Evolutionary conservation across 176 grass and related monocot species (phyloP), one percentile per base, ranked within the genome.

Genomic region (Bonia amplexicaulis): DNA sequence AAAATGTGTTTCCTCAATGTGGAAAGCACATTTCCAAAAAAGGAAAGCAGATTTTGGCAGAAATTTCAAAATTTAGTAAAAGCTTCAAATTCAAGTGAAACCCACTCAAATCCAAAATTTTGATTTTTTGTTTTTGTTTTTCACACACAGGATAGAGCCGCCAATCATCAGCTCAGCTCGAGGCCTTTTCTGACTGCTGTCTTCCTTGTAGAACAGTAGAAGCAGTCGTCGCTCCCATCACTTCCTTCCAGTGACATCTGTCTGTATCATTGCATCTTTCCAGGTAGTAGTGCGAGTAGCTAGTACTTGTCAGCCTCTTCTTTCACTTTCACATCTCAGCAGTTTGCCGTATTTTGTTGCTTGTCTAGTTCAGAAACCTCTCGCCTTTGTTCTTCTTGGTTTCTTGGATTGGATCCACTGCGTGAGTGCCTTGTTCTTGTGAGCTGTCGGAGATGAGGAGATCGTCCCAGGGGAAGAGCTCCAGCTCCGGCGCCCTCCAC

Each of bases 371-470:
- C 46, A 13, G 23, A 46, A 4, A 69, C n/a, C 42, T 14, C 13
- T 71, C 7, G 19, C 26, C 48, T 54, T 37, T 17, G 12, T 75
- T 55, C 29, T 22, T 39, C 29, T 54, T 13, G 42, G 9, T 25
- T 26, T 26, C 13, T 74, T 74, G 26, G 42, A 26, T 10, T 45
- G 41, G 19, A 65, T 48, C 23, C 14, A 55, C 27, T 14, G 58
- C 60, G 26, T 49, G 11, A 15, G 5, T 5, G 8, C 0, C 7
- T 25, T 35, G 74, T 17, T 26, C 37, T 1, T 16, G 40, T 15
- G 11, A 33, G 54, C 25, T 29, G 9, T 6, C 7, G 11, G 66
- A 26, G 68, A 87, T 87, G 85, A 80, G 85, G 69, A 87, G 67
- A 2, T 86, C 76, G 44, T 64, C 84, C 0, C 76, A 39, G 29